Conservation (phyloP, 441 rosid species). For the Aquilaria agallochum region DNA sequence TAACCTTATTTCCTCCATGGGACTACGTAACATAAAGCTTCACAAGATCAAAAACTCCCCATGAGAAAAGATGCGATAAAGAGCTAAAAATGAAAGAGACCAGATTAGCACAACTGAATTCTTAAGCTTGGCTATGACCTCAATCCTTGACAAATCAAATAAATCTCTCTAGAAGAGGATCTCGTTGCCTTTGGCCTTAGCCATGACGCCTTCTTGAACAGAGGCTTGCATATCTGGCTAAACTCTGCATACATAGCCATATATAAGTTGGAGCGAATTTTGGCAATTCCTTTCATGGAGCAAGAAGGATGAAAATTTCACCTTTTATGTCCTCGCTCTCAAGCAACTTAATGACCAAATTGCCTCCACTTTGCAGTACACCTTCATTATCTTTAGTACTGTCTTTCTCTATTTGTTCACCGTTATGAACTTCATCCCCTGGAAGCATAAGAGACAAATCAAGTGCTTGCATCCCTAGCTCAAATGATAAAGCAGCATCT, state of each 20-base stretch:
- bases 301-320: slow-evolving; percentile 14
- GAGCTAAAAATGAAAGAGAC: background rate
- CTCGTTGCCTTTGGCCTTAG: slow-evolving; percentile 93
- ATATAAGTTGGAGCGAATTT: slow-evolving; percentile 5
- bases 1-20: no score
- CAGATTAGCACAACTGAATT: background rate
- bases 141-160: slow-evolving; percentile 74
- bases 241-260: slow-evolving; percentile 39
- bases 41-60: background rate
- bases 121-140: slow-evolving; percentile 2
- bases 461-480: slow-evolving; percentile 88
- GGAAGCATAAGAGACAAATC: slow-evolving; percentile 53
- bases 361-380: slow-evolving; percentile 61
- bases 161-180: slow-evolving; percentile 90
- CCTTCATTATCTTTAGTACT: slow-evolving; percentile 30
- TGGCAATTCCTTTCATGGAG: background rate
- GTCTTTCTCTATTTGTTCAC: slow-evolving; percentile 9
- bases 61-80: no score
- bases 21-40: no score
- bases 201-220: slow-evolving; percentile 81
- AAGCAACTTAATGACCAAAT: slow-evolving; percentile 82
- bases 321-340: slow-evolving; percentile 91
- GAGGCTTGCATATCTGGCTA: slow-evolving; percentile 63
- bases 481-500: slow-evolving; percentile 80
- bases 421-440: slow-evolving; percentile 18